Percentiles rank a stretch among this genome's conserved stretches.
phyloP scores from a whole-genome alignment of 2,329 filamentous ascomycete species.

The Colletotrichum godetiae region DNA sequence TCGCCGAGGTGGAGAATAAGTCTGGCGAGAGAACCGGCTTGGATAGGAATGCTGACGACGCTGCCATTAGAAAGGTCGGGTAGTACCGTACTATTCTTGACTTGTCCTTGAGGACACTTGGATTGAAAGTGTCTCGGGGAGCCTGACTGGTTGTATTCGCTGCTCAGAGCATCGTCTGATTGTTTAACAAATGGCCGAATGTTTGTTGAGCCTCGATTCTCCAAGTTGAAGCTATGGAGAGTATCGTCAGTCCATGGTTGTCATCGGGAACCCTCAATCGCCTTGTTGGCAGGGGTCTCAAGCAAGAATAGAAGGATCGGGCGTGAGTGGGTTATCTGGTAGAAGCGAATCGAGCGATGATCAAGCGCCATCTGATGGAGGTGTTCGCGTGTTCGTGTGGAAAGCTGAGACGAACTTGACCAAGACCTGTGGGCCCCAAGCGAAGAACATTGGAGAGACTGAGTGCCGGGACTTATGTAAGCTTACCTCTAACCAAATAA shows the following conservation, averaged over 20 bases:
- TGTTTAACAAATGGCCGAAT: neutral
- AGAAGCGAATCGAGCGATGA: neutral
- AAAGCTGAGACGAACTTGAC: neutral
- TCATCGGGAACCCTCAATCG: neutral
- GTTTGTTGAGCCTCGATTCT: neutral
- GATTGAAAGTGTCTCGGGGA: neutral
- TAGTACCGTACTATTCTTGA: neutral
- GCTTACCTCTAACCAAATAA: neutral
- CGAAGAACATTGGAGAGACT: neutral
- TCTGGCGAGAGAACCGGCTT: neutral
- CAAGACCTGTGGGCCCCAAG: neutral
- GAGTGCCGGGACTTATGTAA: constrained; percentile 8
- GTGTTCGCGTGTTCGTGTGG: neutral
- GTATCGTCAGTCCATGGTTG: neutral
- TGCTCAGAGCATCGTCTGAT: neutral
- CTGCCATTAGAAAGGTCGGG: neutral
- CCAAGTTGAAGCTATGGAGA: neutral
- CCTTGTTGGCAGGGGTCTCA: neutral
- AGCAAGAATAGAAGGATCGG: neutral
- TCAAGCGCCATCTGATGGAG: no score
- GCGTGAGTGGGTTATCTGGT: neutral
- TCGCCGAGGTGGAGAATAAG: constrained; percentile 19
- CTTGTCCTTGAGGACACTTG: neutral
- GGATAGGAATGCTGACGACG: constrained; percentile 14
- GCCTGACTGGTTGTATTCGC: neutral